Evolutionary conservation across 2,329 filamentous ascomycete genomes (phyloP), one percentile per base, ranked within the genome.

Genomic region (Paecilomyces variotii): DNA sequence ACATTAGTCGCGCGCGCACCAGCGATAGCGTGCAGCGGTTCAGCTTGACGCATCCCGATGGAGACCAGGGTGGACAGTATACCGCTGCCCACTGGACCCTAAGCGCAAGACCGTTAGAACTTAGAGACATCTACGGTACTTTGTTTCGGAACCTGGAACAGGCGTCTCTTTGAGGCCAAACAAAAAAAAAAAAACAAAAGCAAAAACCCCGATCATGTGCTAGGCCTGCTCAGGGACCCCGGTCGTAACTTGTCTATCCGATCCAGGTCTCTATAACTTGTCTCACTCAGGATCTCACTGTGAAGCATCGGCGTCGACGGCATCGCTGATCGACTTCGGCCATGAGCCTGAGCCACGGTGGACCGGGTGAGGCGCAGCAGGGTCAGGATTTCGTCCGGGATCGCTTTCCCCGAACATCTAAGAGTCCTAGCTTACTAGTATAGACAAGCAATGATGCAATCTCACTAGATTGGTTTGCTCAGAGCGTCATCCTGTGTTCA

Each of bases 41-140:
- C 50, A 52, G 50, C 50, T 52, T 52, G 50, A 52, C 50, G 50
- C 50, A 52, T 24, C 24, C 24, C 50, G 50, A 52, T 27, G 50
- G 50, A 52, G 50, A 52, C 50, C 27, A 28, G 50, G 25, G 50
- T 28, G 50, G 50, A 24, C 24, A 24, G 39, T 45, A 45, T 45
- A 45, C 39, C 39, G 50, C 50, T 28, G 50, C 50, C 25, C 25
- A 28, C 50, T 26, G 25, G 24, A 28, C 50, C 27, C 25, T 28
- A 52, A 52, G 50, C 50, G 25, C 50, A 28, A 52, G 50, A 52
- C 50, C 50, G 50, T 52, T 52, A 52, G 50, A 52, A 52, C 39
- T 14, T 45, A 24, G 39, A 52, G 50, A n/a, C 25, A 24, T 45
- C 39, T 52, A 52, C 50, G 25, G 50, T 26, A n/a, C 10, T 52